Conservation (phyloP, 208 protist genomes). For the Angomonas deanei region DNA sequence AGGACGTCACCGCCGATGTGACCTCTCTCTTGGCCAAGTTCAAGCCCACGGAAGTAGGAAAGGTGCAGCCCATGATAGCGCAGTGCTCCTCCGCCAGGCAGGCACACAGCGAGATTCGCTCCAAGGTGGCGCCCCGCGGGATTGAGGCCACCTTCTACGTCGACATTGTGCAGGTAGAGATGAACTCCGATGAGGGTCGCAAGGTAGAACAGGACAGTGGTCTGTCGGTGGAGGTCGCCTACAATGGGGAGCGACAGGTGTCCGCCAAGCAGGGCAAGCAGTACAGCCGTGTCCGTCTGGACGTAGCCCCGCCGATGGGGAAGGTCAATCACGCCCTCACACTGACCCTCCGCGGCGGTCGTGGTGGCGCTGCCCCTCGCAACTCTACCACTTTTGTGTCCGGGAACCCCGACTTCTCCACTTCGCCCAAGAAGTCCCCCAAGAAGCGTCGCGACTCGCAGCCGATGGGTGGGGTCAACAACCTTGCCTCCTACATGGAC, state of each 20-base stretch:
- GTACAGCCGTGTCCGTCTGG: conserved; percentile 35
- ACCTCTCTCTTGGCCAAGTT: conserved; percentile 67
- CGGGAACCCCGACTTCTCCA: neutral
- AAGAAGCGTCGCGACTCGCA: neutral
- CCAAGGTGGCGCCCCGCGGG: conserved; percentile 28
- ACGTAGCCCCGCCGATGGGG: conserved; percentile 15
- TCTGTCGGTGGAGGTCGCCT: conserved; percentile 38
- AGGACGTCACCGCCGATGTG: conserved; percentile 63
- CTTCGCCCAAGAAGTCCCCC: neutral
- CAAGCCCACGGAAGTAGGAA: conserved; percentile 34
- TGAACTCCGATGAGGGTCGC: conserved; percentile 27
- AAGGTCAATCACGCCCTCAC: neutral
- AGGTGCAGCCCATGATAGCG: conserved; percentile 69
- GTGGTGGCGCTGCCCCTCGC: neutral
- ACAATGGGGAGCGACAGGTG: conserved; percentile 31
- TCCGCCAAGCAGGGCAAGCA: conserved; percentile 18
- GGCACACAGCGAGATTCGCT: conserved; percentile 61
- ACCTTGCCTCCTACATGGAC: neutral
- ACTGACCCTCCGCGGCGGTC: neutral
- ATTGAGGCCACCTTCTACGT: conserved; percentile 69
- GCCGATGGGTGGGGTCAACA: neutral
- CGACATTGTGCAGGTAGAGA: conserved; percentile 47
- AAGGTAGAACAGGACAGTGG: conserved; percentile 29
- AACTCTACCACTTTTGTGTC: neutral
- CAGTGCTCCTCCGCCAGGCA: conserved; percentile 43